phyloP scores from a whole-genome alignment of 495 filamentous ascomycete genomes.

The Lasiosphaeriaceae sp. region DNA sequence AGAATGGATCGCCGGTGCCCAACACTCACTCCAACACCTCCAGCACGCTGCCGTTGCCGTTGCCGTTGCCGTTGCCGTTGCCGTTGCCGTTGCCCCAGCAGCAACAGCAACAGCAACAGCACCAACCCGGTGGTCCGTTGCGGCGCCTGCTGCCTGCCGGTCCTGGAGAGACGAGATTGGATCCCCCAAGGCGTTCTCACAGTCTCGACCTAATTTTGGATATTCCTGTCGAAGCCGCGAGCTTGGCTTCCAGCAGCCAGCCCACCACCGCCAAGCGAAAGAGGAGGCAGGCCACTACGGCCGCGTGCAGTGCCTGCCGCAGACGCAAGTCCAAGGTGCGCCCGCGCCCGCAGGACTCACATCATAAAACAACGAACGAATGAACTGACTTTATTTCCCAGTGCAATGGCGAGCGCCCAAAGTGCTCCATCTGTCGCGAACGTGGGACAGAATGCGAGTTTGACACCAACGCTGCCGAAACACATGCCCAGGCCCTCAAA shows the following conservation, averaged over 20 bases:
- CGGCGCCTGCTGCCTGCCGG: no score
- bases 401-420: conserved; percentile 38
- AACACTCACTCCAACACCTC: neutral
- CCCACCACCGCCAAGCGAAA: conserved; percentile 4
- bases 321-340: conserved; percentile 54
- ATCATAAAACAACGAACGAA: neutral
- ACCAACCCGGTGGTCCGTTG: neutral
- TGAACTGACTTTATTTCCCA: conserved; percentile 13
- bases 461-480: conserved; percentile 35
- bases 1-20: no score
- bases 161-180: no score
- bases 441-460: conserved; percentile 34
- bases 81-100: neutral
- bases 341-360: neutral
- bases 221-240: neutral
- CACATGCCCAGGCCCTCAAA: conserved; percentile 39
- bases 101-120: neutral
- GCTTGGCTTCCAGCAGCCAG: neutral
- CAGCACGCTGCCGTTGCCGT: neutral
- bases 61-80: neutral
- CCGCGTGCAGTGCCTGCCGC: conserved; percentile 52
- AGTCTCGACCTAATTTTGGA: neutral
- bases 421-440: conserved; percentile 32
- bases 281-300: conserved; percentile 44
- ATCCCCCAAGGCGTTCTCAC: no score